A percentile compares a stretch with the other conserved stretches of the same genome.
Evolutionary conservation across 2,329 filamentous ascomycete species (phyloP).

Genomic region (Aspergillus intermedius): DNA sequence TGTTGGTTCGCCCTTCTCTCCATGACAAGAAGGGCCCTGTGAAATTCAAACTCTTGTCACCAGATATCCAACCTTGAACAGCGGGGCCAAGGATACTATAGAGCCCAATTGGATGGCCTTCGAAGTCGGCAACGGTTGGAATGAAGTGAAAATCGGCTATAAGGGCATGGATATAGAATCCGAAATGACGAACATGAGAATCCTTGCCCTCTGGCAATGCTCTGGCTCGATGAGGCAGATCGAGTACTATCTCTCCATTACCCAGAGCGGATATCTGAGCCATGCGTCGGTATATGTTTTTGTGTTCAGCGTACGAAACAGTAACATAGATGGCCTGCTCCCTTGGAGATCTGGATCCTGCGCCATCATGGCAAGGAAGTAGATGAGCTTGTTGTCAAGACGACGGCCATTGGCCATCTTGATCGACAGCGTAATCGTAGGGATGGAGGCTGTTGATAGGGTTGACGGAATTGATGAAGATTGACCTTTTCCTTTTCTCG

Average conservation of each 20-base stretch:
- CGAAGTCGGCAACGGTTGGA: conserved; percentile 15
- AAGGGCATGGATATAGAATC: conserved; percentile 8
- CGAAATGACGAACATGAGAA: conserved; percentile 8
- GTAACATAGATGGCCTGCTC: conserved; percentile 10
- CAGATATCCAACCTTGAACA: conserved; percentile 7
- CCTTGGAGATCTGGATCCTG: conserved; percentile 5
- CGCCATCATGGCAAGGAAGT: conserved; percentile 5
- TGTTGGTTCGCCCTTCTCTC: conserved; percentile 17
- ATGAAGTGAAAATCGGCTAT: conserved; percentile 8
- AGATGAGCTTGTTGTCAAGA: conserved; percentile 2
- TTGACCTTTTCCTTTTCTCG: background rate
- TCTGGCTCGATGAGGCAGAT: conserved; percentile 2
- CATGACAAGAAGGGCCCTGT: conserved; percentile 13
- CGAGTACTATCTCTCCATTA: conserved; percentile 1
- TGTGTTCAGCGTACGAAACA: conserved; percentile 10
- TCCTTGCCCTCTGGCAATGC: background rate
- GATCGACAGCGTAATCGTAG: background rate
- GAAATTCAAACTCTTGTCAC: conserved; percentile 7
- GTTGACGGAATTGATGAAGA: background rate
- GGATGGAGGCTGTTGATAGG: background rate
- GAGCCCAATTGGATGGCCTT: conserved; percentile 15
- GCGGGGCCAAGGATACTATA: conserved; percentile 11
- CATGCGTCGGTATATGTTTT: conserved; percentile 13
- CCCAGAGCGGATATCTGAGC: conserved; percentile 8
- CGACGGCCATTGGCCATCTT: background rate